Percentiles rank a stretch among this genome's conserved stretches.
Evolutionary conservation across 805 yeast species (phyloP).

Genomic region (Pichia cabralensis): DNA sequence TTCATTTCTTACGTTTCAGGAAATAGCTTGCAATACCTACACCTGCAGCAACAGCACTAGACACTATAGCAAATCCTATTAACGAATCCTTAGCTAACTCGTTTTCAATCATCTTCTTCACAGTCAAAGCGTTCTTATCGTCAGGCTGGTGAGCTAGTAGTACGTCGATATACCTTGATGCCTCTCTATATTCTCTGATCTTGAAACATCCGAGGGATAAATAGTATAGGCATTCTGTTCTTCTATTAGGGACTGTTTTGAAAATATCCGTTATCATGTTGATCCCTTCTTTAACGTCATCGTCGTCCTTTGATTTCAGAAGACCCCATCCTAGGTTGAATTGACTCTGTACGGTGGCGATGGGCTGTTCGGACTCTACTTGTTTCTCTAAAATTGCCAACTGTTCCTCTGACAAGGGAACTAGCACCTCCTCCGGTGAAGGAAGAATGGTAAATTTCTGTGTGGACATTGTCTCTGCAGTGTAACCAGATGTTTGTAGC

Average conservation of each 20-base stretch:
- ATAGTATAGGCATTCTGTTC: constrained; percentile 86
- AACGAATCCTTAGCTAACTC: constrained; percentile 81
- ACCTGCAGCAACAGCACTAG: constrained; percentile 79
- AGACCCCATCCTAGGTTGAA: constrained; percentile 97
- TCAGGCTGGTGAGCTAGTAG: constrained; percentile 74
- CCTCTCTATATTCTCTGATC: constrained; percentile 76
- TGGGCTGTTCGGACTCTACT: constrained; percentile 70
- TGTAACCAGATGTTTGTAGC: no score
- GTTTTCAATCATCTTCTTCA: constrained; percentile 72
- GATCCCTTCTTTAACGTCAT: constrained; percentile 72
- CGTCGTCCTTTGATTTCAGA: constrained; percentile 54
- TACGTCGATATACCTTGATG: constrained; percentile 77
- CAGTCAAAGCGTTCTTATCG: constrained; percentile 62
- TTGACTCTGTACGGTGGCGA: constrained; percentile 70
- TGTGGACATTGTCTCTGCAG: background rate
- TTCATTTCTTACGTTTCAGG: constrained; percentile 4
- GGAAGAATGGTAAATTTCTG: constrained; percentile 13
- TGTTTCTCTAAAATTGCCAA: constrained; percentile 67
- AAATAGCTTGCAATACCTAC: constrained; percentile 34
- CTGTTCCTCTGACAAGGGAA: constrained; percentile 64
- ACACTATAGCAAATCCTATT: constrained; percentile 77
- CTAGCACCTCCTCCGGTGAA: constrained; percentile 19
- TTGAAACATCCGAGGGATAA: constrained; percentile 81
- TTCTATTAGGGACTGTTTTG: constrained; percentile 67
- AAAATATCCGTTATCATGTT: constrained; percentile 60